Evolutionary conservation across 2,329 filamentous ascomycete genomes (phyloP).

Genomic region (Tolypocladium tundrense): DNA sequence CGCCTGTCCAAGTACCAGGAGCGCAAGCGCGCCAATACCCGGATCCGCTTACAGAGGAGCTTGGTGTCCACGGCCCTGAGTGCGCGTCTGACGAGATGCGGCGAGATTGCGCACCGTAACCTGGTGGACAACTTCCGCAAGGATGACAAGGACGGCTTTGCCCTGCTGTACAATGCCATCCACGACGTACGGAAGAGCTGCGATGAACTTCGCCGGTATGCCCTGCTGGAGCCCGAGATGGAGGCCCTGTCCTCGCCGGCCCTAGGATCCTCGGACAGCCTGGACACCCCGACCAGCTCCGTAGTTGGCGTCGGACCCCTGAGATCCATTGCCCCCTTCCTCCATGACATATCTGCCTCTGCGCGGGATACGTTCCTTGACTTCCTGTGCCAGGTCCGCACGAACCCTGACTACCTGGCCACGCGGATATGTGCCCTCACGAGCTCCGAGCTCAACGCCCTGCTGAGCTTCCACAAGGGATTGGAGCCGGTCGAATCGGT

Average conservation of each 20-base stretch:
- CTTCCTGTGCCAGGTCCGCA: slow-evolving; percentile 73
- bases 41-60: slow-evolving; percentile 63
- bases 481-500: slow-evolving; percentile 78
- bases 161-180: slow-evolving; percentile 63
- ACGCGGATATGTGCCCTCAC: slow-evolving; percentile 68
- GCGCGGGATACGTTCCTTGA: slow-evolving; percentile 66
- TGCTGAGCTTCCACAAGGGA: slow-evolving; percentile 69
- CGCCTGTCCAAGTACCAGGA: slow-evolving; percentile 72
- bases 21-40: slow-evolving; percentile 64
- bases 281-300: slow-evolving; percentile 35
- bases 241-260: slow-evolving; percentile 39
- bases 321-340: slow-evolving; percentile 42
- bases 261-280: slow-evolving; percentile 35
- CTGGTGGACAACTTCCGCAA: slow-evolving; percentile 69
- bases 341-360: slow-evolving; percentile 65
- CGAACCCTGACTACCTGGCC: slow-evolving; percentile 80
- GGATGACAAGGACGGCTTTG: slow-evolving; percentile 71
- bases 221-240: slow-evolving; percentile 62
- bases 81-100: slow-evolving; percentile 62
- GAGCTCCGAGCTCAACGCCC: slow-evolving; percentile 62
- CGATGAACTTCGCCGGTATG: slow-evolving; percentile 61
- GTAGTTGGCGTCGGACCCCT: slow-evolving; percentile 25
- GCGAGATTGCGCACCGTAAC: slow-evolving; percentile 64
- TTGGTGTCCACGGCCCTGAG: slow-evolving; percentile 67
- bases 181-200: slow-evolving; percentile 72